Percentiles rank a stretch among this genome's conserved stretches.
These are phyloP conservation scores for Cyberlindnera nakhonratchasimensis DNA, from an alignment of 805 yeast species.

Conservation along the genomic window DNA sequence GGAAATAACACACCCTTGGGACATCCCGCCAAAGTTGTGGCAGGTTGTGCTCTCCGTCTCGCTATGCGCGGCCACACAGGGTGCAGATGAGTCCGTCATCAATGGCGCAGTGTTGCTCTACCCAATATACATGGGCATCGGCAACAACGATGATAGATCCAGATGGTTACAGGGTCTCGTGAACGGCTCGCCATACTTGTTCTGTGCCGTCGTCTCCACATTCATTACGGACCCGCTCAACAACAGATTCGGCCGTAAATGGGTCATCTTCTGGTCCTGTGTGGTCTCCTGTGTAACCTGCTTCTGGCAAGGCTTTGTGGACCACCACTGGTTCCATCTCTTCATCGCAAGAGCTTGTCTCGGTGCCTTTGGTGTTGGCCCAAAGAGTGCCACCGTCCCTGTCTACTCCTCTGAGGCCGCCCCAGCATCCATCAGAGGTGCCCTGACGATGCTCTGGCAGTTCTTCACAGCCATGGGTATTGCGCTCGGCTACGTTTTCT, in stretches of 20 bases:
- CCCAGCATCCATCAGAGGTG: constrained; percentile 61
- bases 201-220: constrained; percentile 57
- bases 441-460: constrained; percentile 73
- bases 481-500: constrained; percentile 65
- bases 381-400: constrained; percentile 73
- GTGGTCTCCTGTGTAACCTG: constrained; percentile 56
- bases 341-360: constrained; percentile 62
- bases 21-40: constrained; percentile 40
- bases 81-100: constrained; percentile 76
- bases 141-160: constrained; percentile 41
- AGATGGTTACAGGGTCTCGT: constrained; percentile 60
- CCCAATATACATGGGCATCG: constrained; percentile 53
- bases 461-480: constrained; percentile 73
- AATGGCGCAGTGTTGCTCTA: constrained; percentile 69
- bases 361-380: constrained; percentile 65
- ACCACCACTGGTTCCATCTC: constrained; percentile 60
- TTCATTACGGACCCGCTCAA: constrained; percentile 64
- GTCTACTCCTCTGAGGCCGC: constrained; percentile 67
- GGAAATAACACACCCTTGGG: constrained; percentile 47
- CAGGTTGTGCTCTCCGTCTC: constrained; percentile 64
- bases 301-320: constrained; percentile 63
- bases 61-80: constrained; percentile 76
- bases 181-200: constrained; percentile 68
- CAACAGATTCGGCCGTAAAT: constrained; percentile 55
- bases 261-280: constrained; percentile 65